These are phyloP conservation scores for Phallus indusiatus DNA, from an alignment of 768 basidiomycete genomes.

Conservation along the genomic window DNA sequence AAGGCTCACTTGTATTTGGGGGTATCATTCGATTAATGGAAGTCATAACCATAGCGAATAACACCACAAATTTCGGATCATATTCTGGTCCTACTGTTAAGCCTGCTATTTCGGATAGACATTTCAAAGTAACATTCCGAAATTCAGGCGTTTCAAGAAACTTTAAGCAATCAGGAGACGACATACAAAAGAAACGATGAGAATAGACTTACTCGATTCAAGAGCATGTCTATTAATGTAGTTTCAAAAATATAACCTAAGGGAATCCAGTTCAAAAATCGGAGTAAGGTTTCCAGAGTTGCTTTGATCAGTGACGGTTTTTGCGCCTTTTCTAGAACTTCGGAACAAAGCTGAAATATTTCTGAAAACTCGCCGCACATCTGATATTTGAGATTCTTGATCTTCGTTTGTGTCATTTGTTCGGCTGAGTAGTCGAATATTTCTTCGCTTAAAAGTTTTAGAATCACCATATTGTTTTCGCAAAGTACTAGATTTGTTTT, in stretches of 20 bases:
- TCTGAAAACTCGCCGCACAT: conserved; percentile 36
- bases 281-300: conserved; percentile 37
- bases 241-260: conserved; percentile 45
- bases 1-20: conserved; percentile 27
- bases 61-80: conserved; percentile 36
- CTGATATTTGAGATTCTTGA: conserved; percentile 37
- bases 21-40: conserved; percentile 36
- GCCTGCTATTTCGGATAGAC: conserved; percentile 37
- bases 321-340: conserved; percentile 37
- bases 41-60: conserved; percentile 38
- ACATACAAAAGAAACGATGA: not conserved
- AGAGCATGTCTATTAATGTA: conserved; percentile 35
- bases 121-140: conserved; percentile 40
- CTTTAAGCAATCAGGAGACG: conserved; percentile 14
- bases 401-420: conserved; percentile 42
- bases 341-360: conserved; percentile 39
- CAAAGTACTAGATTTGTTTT: conserved; percentile 37
- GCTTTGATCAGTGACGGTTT: conserved; percentile 38
- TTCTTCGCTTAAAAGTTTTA: conserved; percentile 38
- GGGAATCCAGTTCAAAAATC: conserved; percentile 44
- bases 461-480: conserved; percentile 48
- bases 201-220: conserved; percentile 27
- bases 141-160: conserved; percentile 41
- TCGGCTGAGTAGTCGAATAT: conserved; percentile 44
- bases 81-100: conserved; percentile 38